Conservation (phyloP, 2,329 filamentous ascomycete species). For the Sarocladiaceae sp. region DNA sequence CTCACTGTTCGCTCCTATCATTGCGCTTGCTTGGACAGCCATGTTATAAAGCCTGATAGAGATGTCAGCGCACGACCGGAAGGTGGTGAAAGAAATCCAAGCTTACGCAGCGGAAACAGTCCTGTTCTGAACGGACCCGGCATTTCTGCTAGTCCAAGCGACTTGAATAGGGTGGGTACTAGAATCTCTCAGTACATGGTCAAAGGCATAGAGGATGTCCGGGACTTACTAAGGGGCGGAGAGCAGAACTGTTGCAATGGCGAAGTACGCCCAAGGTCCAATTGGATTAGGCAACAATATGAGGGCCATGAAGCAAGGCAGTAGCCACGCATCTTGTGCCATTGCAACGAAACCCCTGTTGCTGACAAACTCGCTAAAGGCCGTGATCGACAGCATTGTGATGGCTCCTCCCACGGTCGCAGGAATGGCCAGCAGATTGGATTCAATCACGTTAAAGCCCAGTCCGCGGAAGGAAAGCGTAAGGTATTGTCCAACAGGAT, state of each 20-base stretch:
- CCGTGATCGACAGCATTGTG: constrained; percentile 42
- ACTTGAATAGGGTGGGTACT: constrained; percentile 50
- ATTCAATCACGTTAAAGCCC: constrained; percentile 43
- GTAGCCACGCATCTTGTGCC: constrained; percentile 45
- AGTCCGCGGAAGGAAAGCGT: constrained; percentile 44
- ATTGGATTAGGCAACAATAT: constrained; percentile 30
- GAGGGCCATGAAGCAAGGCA: constrained; percentile 47
- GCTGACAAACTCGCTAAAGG: constrained; percentile 42
- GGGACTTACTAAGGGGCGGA: constrained; percentile 45
- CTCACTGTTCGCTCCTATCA: constrained; percentile 31
- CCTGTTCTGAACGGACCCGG: constrained; percentile 50
- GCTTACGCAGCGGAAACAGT: constrained; percentile 39
- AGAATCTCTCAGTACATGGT: not conserved
- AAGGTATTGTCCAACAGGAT: constrained; percentile 40
- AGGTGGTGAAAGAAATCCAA: not conserved
- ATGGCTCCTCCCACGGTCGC: constrained; percentile 40
- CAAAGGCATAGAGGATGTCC: not conserved
- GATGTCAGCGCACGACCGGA: not conserved
- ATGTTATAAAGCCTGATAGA: constrained; percentile 48
- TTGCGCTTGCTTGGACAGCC: constrained; percentile 31
- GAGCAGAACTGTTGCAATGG: constrained; percentile 40
- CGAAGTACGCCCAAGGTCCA: constrained; percentile 41
- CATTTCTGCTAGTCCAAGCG: constrained; percentile 51
- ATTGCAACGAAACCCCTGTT: constrained; percentile 41
- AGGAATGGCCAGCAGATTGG: constrained; percentile 47